Evolutionary conservation across 306 rosid genomes (phyloP).

Genomic region (Acacia acuminata): DNA sequence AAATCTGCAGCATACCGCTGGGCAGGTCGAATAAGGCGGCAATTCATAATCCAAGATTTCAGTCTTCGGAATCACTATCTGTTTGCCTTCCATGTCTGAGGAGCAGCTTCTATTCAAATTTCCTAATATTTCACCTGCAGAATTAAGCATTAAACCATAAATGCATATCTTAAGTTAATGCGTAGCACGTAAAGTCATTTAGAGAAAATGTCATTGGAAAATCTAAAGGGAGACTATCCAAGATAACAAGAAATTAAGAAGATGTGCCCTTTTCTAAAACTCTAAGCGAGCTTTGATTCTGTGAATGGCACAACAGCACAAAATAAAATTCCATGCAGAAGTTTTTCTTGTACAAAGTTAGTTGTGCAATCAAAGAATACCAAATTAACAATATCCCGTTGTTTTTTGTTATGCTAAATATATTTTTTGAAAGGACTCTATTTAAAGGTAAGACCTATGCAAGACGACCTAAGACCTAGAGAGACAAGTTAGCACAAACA

Average conservation of each 20-base stretch:
- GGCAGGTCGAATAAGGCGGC: conserved; percentile 41
- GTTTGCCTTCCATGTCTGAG: conserved; percentile 42
- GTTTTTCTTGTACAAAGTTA: conserved; percentile 1
- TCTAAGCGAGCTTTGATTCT: background rate
- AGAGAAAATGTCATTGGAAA: background rate
- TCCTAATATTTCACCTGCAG: conserved; percentile 45
- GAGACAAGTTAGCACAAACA: too few relatives aligned
- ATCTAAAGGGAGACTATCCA: background rate
- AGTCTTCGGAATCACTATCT: conserved; percentile 52
- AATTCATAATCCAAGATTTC: conserved; percentile 65
- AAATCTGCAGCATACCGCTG: conserved; percentile 55
- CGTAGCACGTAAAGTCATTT: background rate
- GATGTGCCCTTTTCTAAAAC: background rate
- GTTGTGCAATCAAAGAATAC: background rate
- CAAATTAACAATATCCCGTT: background rate
- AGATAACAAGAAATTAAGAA: conserved; percentile 1
- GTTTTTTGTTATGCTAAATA: background rate
- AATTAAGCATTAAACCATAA: conserved; percentile 18
- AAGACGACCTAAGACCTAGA: too few relatives aligned
- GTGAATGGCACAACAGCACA: background rate
- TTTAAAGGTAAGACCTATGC: too few relatives aligned
- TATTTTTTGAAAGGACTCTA: too few relatives aligned
- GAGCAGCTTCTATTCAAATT: conserved; percentile 34
- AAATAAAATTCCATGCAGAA: background rate
- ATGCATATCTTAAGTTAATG: conserved; percentile 15